Base-by-base conservation (phyloP, 2,329 filamentous ascomycete genomes). In the Eurotiales sp. region DNA sequence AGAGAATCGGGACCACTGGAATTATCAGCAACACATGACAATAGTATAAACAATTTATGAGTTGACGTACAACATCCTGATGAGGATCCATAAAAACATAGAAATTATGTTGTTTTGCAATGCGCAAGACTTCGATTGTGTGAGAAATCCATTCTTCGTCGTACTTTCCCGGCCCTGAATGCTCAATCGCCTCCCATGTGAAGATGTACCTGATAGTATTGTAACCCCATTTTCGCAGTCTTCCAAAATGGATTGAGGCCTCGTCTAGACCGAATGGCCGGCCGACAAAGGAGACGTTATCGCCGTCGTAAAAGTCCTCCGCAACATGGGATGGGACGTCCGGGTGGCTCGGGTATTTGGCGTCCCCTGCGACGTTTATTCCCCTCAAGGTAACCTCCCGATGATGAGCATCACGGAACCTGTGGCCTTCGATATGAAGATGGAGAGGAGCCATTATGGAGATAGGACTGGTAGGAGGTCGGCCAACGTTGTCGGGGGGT, bases 1-100 rank as follows among this genome's bases (percentile, higher is more conserved):
- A 5, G 88, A 90, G 64, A 93, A 93, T 50, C 93, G 82, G 29
- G 92, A 96, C 93, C 93, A 99, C 85, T 88, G 59, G 17, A 43
- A 29, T 12, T 32, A 32, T 50, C 30, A 55, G 23, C 40, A 21
- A 14, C n/a, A n/a, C 23, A 14, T 27, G 8, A 17, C 50, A 40
- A 7, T 1, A 17, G 27, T 10, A n/a, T 25, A 8, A 29, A 8
- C 12, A 19, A 12, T 21, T 21, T 1, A 10, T 7, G 6, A 29
- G 19, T 32, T 30, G 37, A 81, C 84, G 58, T 79, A 89, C 86
- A 61, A 97, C 92, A 74, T 99, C 93, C 77, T 99, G 93, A 69
- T 99, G 93, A 17, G 95, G 92, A 61, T 99, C 95, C 90, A 99
- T 96, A 67, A 96, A 97, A 45, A 99, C 79, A 64, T 95, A 96